These are phyloP conservation scores for Boletus insuetus DNA, from an alignment of 768 basidiomycete species.

Conservation along the genomic window DNA sequence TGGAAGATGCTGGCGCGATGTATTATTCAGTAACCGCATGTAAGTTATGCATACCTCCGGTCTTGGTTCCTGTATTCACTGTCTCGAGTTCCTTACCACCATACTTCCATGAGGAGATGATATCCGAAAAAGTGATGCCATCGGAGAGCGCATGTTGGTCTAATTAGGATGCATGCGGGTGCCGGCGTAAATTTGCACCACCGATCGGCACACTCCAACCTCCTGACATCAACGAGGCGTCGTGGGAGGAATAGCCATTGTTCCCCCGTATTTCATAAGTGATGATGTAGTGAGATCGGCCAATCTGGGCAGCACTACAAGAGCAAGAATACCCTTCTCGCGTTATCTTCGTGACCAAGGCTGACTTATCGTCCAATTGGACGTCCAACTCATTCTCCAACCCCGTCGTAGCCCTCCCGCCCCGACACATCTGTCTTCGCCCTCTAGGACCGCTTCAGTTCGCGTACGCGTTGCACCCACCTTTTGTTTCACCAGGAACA, in stretches of 20 bases:
- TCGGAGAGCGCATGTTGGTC: not conserved
- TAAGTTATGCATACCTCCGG: constrained; percentile 4
- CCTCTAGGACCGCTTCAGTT: not conserved
- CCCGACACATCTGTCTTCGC: not conserved
- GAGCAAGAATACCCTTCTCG: not conserved
- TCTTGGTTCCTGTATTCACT: constrained; percentile 1
- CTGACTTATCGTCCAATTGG: constrained; percentile 8
- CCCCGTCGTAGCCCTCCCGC: not conserved
- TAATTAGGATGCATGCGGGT: not conserved
- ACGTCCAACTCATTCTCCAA: not conserved
- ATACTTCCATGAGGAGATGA: not conserved
- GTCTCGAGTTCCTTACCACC: not conserved
- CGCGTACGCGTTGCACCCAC: not conserved
- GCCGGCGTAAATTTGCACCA: not conserved
- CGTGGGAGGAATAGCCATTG: not conserved
- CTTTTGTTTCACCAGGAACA: not conserved
- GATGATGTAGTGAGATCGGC: constrained; percentile 10
- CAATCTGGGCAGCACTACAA: constrained; percentile 3
- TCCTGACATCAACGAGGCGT: constrained; percentile 19
- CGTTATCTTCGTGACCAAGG: not conserved
- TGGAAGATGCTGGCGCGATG: constrained; percentile 7
- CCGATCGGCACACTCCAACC: constrained; percentile 3
- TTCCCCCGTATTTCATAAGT: not conserved
- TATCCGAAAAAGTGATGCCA: not conserved
- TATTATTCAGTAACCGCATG: constrained; percentile 17